Conservation (phyloP, 2,329 filamentous ascomycete species). For the Zymoseptoria crescenta region DNA sequence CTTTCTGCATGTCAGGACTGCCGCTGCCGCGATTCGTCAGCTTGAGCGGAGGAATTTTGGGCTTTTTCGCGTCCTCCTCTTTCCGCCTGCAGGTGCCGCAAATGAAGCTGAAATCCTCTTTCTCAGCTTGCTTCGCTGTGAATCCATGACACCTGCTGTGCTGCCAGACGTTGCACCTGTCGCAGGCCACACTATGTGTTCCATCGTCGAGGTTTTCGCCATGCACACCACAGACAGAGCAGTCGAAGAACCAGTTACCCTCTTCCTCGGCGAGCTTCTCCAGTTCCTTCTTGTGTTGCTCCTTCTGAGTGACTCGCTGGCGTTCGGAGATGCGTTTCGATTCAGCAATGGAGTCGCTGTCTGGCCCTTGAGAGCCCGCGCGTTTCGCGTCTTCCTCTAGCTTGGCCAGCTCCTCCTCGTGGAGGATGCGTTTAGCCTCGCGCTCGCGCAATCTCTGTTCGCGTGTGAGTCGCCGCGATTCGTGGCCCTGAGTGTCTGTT, state of each 20-base stretch:
- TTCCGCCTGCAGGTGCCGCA: slow-evolving; percentile 69
- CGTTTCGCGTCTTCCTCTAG: slow-evolving; percentile 53
- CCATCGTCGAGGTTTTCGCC: slow-evolving; percentile 88
- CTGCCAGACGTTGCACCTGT: slow-evolving; percentile 92
- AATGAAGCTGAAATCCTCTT: slow-evolving; percentile 78
- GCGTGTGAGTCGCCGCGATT: slow-evolving; percentile 71
- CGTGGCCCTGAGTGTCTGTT: slow-evolving; percentile 52
- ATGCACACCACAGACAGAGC: slow-evolving; percentile 74
- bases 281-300: slow-evolving; percentile 68
- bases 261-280: slow-evolving; percentile 62
- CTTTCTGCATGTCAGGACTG: slow-evolving; percentile 20
- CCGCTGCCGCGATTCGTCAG: slow-evolving; percentile 35
- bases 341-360: slow-evolving; percentile 50
- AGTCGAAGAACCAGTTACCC: slow-evolving; percentile 91
- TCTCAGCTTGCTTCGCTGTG: slow-evolving; percentile 67
- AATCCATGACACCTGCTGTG: slow-evolving; percentile 89
- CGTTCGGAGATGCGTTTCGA: slow-evolving; percentile 62
- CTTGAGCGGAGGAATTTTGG: slow-evolving; percentile 56
- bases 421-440: slow-evolving; percentile 70
- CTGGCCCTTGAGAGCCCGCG: slow-evolving; percentile 30
- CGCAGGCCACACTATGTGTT: slow-evolving; percentile 86
- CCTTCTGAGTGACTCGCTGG: slow-evolving; percentile 72
- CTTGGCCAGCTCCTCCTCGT: slow-evolving; percentile 74
- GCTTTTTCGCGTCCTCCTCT: slow-evolving; percentile 53
- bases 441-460: slow-evolving; percentile 81